Base-by-base conservation (phyloP, 23 red algal genomes). In the Gracilaria gracilis region DNA sequence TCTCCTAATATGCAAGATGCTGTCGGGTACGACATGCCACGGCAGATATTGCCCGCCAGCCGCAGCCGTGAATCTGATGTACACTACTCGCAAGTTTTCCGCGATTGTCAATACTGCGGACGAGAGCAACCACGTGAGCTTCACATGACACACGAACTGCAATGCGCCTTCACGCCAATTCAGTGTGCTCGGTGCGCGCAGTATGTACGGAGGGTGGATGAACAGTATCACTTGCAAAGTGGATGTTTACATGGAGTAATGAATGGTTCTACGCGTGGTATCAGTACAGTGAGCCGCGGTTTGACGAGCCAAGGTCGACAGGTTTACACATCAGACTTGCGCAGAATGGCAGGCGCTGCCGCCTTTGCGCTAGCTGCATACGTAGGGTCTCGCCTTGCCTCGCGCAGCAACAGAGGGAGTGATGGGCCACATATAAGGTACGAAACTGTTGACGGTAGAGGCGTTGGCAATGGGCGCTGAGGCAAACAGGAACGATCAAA, bases 291-390 rank as follows among this genome's bases (percentile, higher is more conserved):
- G 34, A 46, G 40, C 50, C 72, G 72, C 50, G 72, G 0, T 39
- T 12, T 77, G 31, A 34, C 39, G 8, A 51, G 42, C 8, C 46
- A 29, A 31, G 46, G 72, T 46, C 72, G 46, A 50, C 31, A 77
- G 23, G 34, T 77, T 14, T 77, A 77, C 27, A 51, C 72, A 31
- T 29, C 72, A 50, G 72, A 77, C 46, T 49, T 77, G 20, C 72
- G 72, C 72, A 77, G 27, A 37, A 77, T 77, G 72, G 72, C 72
- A 25, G 72, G 72, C 40, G 72, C 72, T 31, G 72, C 72, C 40
- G 72, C 72, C 46, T 77, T 77, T 31, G 72, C 72, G 46, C 39
- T 77, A 31, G 72, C 72, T 50, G 42, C 72, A 23, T 77, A 77
- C 72, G 38, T 51, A 8, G 72, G 72, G 9, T 77, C 72, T 25